Evolutionary conservation across 371 early-diverging fungal genomes (phyloP).

Genomic region (Actinomortierella wolfii): DNA sequence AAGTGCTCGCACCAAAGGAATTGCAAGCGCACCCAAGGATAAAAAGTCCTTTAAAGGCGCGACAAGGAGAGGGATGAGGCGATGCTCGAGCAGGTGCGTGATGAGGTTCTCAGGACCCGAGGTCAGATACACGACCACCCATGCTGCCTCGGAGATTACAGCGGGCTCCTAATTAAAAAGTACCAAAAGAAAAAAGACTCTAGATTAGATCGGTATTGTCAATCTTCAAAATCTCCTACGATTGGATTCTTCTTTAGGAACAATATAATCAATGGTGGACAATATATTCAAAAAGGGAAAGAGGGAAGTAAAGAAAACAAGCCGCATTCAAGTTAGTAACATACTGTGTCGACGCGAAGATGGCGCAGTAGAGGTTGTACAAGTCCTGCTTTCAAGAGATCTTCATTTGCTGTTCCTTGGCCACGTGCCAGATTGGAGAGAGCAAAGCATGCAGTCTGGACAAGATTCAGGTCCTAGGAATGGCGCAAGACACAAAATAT

Average conservation of each 20-base stretch:
- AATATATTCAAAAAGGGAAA: not conserved
- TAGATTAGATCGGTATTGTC: not conserved
- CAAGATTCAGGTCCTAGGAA: constrained; percentile 51
- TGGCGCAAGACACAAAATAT: not conserved
- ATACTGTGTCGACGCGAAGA: constrained; percentile 48
- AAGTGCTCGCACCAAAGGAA: constrained; percentile 67
- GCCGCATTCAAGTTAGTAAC: not conserved
- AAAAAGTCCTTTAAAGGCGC: constrained; percentile 27
- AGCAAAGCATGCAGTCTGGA: constrained; percentile 80
- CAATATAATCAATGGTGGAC: not conserved
- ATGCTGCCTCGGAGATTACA: constrained; percentile 70
- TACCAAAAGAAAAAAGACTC: not conserved
- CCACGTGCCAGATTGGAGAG: constrained; percentile 76
- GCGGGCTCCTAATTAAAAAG: constrained; percentile 43
- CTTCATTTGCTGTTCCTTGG: constrained; percentile 57
- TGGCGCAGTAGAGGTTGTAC: constrained; percentile 50
- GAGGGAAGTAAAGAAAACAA: constrained; percentile 2
- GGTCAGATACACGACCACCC: constrained; percentile 74
- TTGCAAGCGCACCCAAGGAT: constrained; percentile 52
- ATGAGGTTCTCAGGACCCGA: constrained; percentile 61
- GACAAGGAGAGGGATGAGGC: constrained; percentile 49
- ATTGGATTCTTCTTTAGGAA: not conserved
- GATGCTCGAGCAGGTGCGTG: constrained; percentile 52
- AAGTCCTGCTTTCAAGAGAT: constrained; percentile 52
- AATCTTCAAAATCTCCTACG: no score